Base-by-base conservation (phyloP, 1,284 basidiomycete species). In the Heterobasidion annosum region DNA sequence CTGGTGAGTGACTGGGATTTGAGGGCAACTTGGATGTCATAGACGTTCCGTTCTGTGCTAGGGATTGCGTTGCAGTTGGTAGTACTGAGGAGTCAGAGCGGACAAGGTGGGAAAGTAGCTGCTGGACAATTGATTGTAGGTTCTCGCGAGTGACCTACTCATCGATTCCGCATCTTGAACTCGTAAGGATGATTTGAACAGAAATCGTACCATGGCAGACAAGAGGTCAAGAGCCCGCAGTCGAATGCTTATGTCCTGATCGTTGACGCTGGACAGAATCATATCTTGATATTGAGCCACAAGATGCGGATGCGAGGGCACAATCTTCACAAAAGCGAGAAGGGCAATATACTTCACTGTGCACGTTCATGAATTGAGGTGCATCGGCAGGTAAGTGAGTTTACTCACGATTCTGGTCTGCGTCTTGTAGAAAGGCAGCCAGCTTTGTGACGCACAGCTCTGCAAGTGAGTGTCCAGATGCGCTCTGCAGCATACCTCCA, bases 281-380 rank as follows among this genome's bases (percentile, higher is more conserved):
- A 88, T 91, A 57, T 94, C 89, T 65, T 97, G 92, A 69, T 99
- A 91, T 64, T 92, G 86, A 5, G 91, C 90, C 8, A 99, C 83
- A 49, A 99, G 80, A 63, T 94, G 81, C 0, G 95, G 88, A 66
- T 98, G 92, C 2, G 89, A 86, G 0, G 94, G 94, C 1, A 96
- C 88, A 61, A 99, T 97, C 72, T 98, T 97, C 53, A 90, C 91
- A 77, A 99, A 82, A 3, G 96, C 96, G 34, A 98, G 76, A 18
- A 99, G 77, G 0, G 97, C 89, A 58, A 99, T 99, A 68, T 98
- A 99, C 66, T 95, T 93, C 68, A 98, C 94, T 97, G 56, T 50
- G 7, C 34, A 12, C 34, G 10, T 13, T 47, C 13, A n/a, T 34
- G 1, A 19, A 25, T 15, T 19, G 32, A 34, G 34, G 19, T 13